Base-by-base conservation (phyloP, 441 rosid genomes). In the Corymbia calophylla region DNA sequence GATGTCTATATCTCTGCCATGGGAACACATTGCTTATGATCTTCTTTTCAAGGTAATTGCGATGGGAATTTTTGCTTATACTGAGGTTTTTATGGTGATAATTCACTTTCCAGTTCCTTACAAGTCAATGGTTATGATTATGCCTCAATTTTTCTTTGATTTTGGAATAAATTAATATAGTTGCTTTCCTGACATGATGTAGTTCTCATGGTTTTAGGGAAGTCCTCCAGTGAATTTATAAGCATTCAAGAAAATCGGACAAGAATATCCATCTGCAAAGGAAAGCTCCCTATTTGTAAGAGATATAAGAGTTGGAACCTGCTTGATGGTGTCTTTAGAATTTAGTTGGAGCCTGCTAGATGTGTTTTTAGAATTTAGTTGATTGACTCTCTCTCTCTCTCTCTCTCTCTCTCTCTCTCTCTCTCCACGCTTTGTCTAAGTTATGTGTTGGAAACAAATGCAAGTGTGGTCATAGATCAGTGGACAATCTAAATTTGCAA, bases 1-100 rank as follows among this genome's bases (percentile, higher is more conserved):
- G 86, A 97, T 97, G 99, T 97, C 99, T 49, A 93, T 97, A 89
- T 95, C 99, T n/a, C 93, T 97, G 90, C 98, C 99, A 6, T 97
- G 99, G 99, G 99, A 97, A 86, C 93, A 95, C 87, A 97, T 97
- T 92, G 98, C 98, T 91, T 93, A 93, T 89, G 99, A 97, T 93
- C 98, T 97, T 89, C 91, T 97, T 88, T 97, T 96, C 90, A 97
- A 97, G 99, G 99, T 97, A 88, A 92, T 21, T 73, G 82, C 82
- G 13, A 3, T 39, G 68, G 49, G 18, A 86, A 86, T n/a, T n/a
- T 51, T 35, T 54, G n/a, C 51, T 31, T 39, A 35, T 55, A 49
- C 17, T 55, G 68, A 86, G 56, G 6, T 86, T 55, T 55, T 60
- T 86, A 16, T 5, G 9, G 2, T 18, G 44, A 55, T 27, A 55